A percentile compares a stretch with the other conserved stretches of the same genome.
Evolutionary conservation across 2,329 filamentous ascomycete genomes (phyloP).

Genomic region (Sporothrix pallida): DNA sequence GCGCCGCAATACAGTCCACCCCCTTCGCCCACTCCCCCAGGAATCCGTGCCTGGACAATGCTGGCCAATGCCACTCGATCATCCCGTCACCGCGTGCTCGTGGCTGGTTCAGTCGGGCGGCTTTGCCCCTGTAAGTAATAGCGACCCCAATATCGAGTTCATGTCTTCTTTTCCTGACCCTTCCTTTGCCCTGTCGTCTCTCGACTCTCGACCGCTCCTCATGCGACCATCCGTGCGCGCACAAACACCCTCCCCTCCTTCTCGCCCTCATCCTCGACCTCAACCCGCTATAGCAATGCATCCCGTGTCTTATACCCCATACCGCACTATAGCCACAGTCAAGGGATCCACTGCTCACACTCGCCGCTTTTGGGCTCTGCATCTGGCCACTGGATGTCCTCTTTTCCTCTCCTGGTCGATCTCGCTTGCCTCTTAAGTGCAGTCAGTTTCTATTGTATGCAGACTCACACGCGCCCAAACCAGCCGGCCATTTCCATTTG

Average conservation of each 20-base stretch:
- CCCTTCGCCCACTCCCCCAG: neutral
- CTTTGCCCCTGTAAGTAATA: constrained; percentile 30
- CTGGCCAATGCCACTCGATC: constrained; percentile 26
- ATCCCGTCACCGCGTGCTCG: constrained; percentile 25
- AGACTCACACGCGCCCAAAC: neutral
- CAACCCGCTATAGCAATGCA: constrained; percentile 24
- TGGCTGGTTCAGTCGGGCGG: constrained; percentile 26
- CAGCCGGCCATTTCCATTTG: neutral
- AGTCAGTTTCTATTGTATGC: constrained; percentile 16
- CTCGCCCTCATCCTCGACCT: neutral
- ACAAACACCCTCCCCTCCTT: constrained; percentile 8
- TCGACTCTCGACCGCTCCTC: neutral
- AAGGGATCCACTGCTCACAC: neutral
- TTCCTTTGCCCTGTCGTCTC: too few relatives aligned
- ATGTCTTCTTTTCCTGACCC: neutral
- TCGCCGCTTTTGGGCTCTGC: neutral
- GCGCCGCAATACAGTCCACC: constrained; percentile 23
- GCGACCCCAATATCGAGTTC: constrained; percentile 5
- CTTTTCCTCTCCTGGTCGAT: neutral
- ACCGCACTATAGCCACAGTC: constrained; percentile 28
- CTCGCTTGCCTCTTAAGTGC: neutral
- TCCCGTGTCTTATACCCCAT: constrained; percentile 31
- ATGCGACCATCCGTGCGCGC: constrained; percentile 25
- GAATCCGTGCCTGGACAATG: constrained; percentile 20
- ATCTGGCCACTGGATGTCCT: neutral